Conservation (phyloP, 179 eudicot genomes). For the Patellifolia procumbens region DNA sequence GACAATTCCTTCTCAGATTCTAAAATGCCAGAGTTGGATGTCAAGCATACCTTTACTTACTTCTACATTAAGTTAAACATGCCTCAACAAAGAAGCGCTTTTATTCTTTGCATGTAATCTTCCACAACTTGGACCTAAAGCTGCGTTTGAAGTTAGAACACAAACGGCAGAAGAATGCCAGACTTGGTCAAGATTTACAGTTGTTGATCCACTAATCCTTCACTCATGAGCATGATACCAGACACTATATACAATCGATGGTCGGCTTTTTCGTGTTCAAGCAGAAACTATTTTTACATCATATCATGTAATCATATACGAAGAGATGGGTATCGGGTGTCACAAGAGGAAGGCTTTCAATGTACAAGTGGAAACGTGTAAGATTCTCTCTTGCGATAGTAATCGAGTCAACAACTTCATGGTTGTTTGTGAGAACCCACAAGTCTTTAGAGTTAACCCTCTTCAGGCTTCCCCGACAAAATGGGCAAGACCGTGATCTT, state of each 20-base stretch:
- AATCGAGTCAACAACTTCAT: constrained; percentile 54
- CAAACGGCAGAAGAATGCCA: neutral
- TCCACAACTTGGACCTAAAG: constrained; percentile 20
- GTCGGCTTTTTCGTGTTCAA: constrained; percentile 20
- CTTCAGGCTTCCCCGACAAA: constrained; percentile 80
- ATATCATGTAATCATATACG: constrained; percentile 71
- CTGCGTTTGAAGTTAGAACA: constrained; percentile 9
- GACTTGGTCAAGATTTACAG: neutral
- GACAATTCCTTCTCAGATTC: constrained; percentile 36
- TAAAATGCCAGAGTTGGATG: constrained; percentile 31
- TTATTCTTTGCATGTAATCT: constrained; percentile 21
- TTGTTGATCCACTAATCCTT: constrained; percentile 13
- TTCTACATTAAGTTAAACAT: constrained; percentile 30
- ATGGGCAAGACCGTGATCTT: constrained; percentile 85
- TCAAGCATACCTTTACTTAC: constrained; percentile 34
- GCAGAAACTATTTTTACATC: constrained; percentile 27
- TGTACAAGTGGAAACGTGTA: constrained; percentile 61
- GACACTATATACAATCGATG: constrained; percentile 31
- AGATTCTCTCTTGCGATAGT: constrained; percentile 67
- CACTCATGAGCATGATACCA: constrained; percentile 1
- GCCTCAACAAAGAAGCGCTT: constrained; percentile 25
- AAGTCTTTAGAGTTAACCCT: constrained; percentile 67
- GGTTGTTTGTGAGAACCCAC: constrained; percentile 67
- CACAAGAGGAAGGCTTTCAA: constrained; percentile 58
- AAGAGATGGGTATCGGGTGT: constrained; percentile 51